Evolutionary conservation across 2,329 filamentous ascomycete species (phyloP).

Genomic region (Stagonosporopsis rhizophila): DNA sequence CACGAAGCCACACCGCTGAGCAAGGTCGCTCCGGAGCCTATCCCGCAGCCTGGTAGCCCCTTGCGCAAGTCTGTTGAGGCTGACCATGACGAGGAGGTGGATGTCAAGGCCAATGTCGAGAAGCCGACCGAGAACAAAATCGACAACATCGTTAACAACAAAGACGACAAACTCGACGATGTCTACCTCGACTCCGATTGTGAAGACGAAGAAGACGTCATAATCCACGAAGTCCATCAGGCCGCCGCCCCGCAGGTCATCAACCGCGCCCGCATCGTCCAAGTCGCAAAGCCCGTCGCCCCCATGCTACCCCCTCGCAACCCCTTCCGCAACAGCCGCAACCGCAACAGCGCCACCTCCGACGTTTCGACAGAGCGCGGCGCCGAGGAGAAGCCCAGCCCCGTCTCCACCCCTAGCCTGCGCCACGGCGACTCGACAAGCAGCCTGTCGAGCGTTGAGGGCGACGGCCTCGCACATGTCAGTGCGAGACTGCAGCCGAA

Average conservation of each 20-base stretch:
- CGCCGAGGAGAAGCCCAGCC: conserved; percentile 39
- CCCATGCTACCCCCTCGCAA: conserved; percentile 81
- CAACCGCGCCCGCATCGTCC: conserved; percentile 80
- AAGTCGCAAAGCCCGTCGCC: conserved; percentile 79
- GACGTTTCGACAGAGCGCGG: conserved; percentile 37
- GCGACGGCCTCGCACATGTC: conserved; percentile 38
- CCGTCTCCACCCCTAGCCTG: conserved; percentile 45
- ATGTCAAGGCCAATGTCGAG: conserved; percentile 32
- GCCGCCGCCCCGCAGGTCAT: conserved; percentile 71
- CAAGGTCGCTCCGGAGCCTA: neutral
- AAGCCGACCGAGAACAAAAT: neutral
- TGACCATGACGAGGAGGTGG: conserved; percentile 53
- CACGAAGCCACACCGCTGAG: conserved; percentile 27
- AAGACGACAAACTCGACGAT: conserved; percentile 50
- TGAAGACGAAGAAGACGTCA: conserved; percentile 55
- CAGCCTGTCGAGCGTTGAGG: conserved; percentile 44
- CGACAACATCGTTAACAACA: conserved; percentile 20
- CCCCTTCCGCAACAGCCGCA: conserved; percentile 62
- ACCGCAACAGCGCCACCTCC: conserved; percentile 45
- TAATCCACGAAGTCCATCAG: conserved; percentile 73
- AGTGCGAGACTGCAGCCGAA: conserved; percentile 38
- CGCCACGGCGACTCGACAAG: conserved; percentile 45
- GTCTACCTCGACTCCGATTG: conserved; percentile 60
- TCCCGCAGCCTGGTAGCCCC: conserved; percentile 18
- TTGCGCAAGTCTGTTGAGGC: conserved; percentile 28